These are phyloP conservation scores for Aspergillus taichungensis DNA, from an alignment of 495 filamentous ascomycete genomes.

Conservation along the genomic window DNA sequence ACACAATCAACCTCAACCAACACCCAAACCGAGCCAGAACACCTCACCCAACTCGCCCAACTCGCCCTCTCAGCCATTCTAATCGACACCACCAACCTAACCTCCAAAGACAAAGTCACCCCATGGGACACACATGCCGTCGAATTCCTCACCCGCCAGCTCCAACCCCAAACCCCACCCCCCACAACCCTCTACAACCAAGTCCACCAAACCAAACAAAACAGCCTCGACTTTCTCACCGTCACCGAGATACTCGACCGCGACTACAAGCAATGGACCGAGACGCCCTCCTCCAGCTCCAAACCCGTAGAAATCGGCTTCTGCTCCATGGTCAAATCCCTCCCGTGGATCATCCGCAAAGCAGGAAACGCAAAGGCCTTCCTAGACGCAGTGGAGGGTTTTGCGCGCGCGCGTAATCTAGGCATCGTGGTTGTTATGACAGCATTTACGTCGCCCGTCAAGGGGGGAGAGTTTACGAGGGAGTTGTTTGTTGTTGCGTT, in stretches of 20 bases:
- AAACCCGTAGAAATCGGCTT: slow-evolving; percentile 56
- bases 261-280: slow-evolving; percentile 89
- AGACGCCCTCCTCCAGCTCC: slow-evolving; percentile 22
- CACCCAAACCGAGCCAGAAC: slow-evolving; percentile 4
- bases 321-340: slow-evolving; percentile 58
- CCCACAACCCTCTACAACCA: slow-evolving; percentile 51
- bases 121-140: slow-evolving; percentile 56
- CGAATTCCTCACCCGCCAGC: slow-evolving; percentile 46
- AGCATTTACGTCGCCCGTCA: slow-evolving; percentile 36
- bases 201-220: slow-evolving; percentile 59
- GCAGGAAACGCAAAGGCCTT: slow-evolving; percentile 36
- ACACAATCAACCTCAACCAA: slow-evolving; percentile 11
- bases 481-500: slow-evolving; percentile 65
- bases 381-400: slow-evolving; percentile 38
- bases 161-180: slow-evolving; percentile 25
- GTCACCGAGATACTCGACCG: slow-evolving; percentile 72
- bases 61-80: slow-evolving; percentile 75
- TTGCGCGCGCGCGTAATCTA: slow-evolving; percentile 48
- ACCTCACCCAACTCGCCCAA: slow-evolving; percentile 41
- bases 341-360: slow-evolving; percentile 55
- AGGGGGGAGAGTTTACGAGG: slow-evolving; percentile 46
- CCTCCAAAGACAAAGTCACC: slow-evolving; percentile 62
- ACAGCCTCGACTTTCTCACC: slow-evolving; percentile 54
- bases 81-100: slow-evolving; percentile 76
- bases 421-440: slow-evolving; percentile 75